Conservation (phyloP, 148 eudicot genomes). For the Rhododendron kiyosumense region DNA sequence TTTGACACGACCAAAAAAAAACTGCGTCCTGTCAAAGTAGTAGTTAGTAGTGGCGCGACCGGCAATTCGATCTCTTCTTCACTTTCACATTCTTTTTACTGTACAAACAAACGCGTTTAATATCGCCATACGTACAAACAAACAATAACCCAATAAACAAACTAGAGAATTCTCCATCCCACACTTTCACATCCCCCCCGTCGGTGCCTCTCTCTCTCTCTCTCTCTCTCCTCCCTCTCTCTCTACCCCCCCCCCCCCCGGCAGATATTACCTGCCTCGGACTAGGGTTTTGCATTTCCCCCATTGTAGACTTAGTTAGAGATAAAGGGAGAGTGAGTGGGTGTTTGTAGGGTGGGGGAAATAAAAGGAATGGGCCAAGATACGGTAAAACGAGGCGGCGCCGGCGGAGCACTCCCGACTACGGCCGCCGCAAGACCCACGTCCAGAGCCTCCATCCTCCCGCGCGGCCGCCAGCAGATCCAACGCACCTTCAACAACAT, state of each 20-base stretch:
- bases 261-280: background rate
- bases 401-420: slow-evolving; percentile 23
- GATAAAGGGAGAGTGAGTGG: background rate
- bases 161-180: background rate
- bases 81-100: too few relatives aligned
- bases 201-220: background rate
- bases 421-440: slow-evolving; percentile 25
- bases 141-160: background rate
- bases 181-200: background rate
- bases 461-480: slow-evolving; percentile 47
- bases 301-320: background rate
- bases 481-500: slow-evolving; percentile 66
- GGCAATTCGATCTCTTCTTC: too few relatives aligned
- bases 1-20: too few relatives aligned
- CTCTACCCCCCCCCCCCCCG: background rate
- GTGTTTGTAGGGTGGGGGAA: background rate
- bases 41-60: too few relatives aligned
- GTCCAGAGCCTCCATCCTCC: background rate
- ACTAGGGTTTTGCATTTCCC: background rate
- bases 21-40: too few relatives aligned
- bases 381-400: slow-evolving; percentile 18
- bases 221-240: background rate
- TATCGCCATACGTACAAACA: background rate
- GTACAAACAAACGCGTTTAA: background rate
- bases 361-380: slow-evolving; percentile 39